Conservation (phyloP, 2,329 filamentous ascomycete species). For the Penicillium sp. region DNA sequence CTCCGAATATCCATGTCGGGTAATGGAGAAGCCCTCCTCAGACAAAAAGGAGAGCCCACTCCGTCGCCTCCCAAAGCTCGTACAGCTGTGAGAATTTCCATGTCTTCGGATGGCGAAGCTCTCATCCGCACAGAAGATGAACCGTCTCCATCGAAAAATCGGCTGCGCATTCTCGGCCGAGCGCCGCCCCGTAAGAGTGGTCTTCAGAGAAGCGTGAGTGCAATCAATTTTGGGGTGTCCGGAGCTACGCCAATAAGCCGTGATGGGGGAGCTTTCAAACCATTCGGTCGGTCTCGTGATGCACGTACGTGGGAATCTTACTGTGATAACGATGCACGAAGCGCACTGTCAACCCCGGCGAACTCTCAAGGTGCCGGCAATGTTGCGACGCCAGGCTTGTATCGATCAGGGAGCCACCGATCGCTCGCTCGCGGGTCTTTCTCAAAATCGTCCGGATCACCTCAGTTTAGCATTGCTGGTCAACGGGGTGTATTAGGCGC, state of each 20-base stretch:
- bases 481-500: slow-evolving; percentile 47
- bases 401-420: slow-evolving; percentile 53
- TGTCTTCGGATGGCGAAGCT: slow-evolving; percentile 88
- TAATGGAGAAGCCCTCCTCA: slow-evolving; percentile 37
- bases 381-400: slow-evolving; percentile 75
- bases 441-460: slow-evolving; percentile 53
- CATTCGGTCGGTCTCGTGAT: slow-evolving; percentile 75
- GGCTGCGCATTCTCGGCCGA: slow-evolving; percentile 45
- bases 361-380: slow-evolving; percentile 64
- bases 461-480: slow-evolving; percentile 44
- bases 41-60: slow-evolving; percentile 36
- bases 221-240: slow-evolving; percentile 57
- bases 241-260: slow-evolving; percentile 40
- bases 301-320: slow-evolving; percentile 88
- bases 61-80: slow-evolving; percentile 39
- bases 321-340: slow-evolving; percentile 74
- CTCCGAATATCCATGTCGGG: slow-evolving; percentile 40
- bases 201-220: slow-evolving; percentile 69
- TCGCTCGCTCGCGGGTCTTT: slow-evolving; percentile 44
- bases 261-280: slow-evolving; percentile 39
- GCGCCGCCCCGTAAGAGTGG: slow-evolving; percentile 49
- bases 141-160: slow-evolving; percentile 61
- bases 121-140: slow-evolving; percentile 69
- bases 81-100: slow-evolving; percentile 66
- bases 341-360: slow-evolving; percentile 74